Evolutionary conservation across 1,139 yeast genomes (phyloP).

Genomic region (Blastobotrys proliferans): DNA sequence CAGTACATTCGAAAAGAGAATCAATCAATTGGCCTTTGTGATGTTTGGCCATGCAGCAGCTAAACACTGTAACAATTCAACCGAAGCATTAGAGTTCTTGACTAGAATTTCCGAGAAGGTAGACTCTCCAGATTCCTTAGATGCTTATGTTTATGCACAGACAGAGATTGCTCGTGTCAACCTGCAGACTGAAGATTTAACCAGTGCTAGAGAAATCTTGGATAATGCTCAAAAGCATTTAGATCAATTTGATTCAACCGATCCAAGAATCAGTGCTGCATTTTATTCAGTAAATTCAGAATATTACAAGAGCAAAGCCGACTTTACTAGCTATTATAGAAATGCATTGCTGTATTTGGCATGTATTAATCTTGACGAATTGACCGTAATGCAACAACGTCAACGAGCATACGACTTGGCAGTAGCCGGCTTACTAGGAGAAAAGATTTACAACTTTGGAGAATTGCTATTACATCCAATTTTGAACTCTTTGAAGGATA

Average conservation of each 20-base stretch:
- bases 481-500: slow-evolving; percentile 50
- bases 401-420: slow-evolving; percentile 76
- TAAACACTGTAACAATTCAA: slow-evolving; percentile 42
- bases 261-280: slow-evolving; percentile 72
- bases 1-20: slow-evolving; percentile 57
- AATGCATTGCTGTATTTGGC: slow-evolving; percentile 61
- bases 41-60: slow-evolving; percentile 65
- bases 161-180: slow-evolving; percentile 76
- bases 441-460: slow-evolving; percentile 90
- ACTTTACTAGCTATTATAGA: slow-evolving; percentile 76
- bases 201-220: slow-evolving; percentile 64
- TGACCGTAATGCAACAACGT: slow-evolving; percentile 51
- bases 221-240: slow-evolving; percentile 57
- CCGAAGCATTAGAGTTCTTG: slow-evolving; percentile 57
- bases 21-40: slow-evolving; percentile 76
- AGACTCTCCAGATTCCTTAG: slow-evolving; percentile 38
- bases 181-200: slow-evolving; percentile 53
- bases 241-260: slow-evolving; percentile 58
- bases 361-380: slow-evolving; percentile 50
- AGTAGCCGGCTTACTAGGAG: slow-evolving; percentile 86
- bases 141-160: slow-evolving; percentile 59
- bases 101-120: slow-evolving; percentile 48
- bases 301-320: slow-evolving; percentile 66
- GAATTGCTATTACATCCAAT: slow-evolving; percentile 90
- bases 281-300: slow-evolving; percentile 79